Evolutionary conservation across 805 yeast genomes (phyloP), one percentile per base, ranked within the genome.

Genomic region (Ogataea polymorpha): DNA sequence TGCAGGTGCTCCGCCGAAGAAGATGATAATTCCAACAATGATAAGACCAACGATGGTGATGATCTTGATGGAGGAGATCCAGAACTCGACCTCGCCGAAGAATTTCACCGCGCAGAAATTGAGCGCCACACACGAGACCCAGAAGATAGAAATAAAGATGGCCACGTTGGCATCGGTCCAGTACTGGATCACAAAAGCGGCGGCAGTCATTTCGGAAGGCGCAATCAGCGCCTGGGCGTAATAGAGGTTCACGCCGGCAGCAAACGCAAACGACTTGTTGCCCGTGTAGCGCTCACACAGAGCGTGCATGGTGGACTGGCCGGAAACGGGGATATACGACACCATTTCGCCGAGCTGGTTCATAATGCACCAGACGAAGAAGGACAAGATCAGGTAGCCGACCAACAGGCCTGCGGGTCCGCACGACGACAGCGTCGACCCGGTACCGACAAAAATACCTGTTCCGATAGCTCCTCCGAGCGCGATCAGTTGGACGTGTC

Each of bases 381-480:
- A 63, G 9, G 86, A 80, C 56, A 85, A 72, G 34, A 80, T 63
- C 18, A 78, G 48, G 56, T 83, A 86, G 10, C 88, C 79, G 17
- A 78, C 65, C 27, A 86, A 69, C 26, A 79, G 50, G 21, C 76
- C 77, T 1, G 62, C 66, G 2, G 67, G 67, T 14, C 67, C 67
- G 43, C 55, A 48, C 13, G 55, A 44, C 6, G 58, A 40, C 46
- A 68, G 30, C 2, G 41, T 67, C 18, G 63, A 58, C 33, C 77
- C 77, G 15, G 71, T 61, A 45, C 78, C 78, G 32, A 74, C 68
- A 41, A 73, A 70, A 32, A 72, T 60, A 36, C 77, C 78, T 21
- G 86, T 79, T 57, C 88, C 88, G 47, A 81, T 79, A 46, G 81
- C 72, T 51, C 86, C 85, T 51, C 86, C 87, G 39, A 82, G 71